Evolutionary conservation across 2,329 filamentous ascomycete species (phyloP).

Genomic region (Botrytis medusae): DNA sequence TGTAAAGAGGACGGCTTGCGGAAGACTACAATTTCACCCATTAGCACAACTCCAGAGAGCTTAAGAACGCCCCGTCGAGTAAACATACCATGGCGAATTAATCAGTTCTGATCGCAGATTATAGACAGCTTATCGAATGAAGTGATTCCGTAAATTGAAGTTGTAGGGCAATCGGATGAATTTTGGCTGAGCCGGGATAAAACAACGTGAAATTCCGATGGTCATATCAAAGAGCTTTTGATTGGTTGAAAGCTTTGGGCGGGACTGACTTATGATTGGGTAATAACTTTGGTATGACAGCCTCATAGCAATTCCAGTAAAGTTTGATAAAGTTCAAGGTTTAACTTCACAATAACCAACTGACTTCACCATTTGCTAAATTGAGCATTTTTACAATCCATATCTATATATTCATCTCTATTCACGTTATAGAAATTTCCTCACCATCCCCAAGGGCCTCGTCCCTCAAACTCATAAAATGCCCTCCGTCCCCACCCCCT

Average conservation of each 20-base stretch:
- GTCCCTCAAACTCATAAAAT: slow-evolving; percentile 31
- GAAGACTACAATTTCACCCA: slow-evolving; percentile 3
- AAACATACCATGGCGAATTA: slow-evolving; percentile 19
- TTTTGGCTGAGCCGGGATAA: slow-evolving; percentile 21
- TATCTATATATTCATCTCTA: background rate
- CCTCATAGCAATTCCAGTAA: slow-evolving; percentile 9
- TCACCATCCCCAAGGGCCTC: background rate
- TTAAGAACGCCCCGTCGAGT: too few species aligned
- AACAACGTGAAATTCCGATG: slow-evolving; percentile 20
- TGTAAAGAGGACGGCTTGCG: slow-evolving; percentile 36
- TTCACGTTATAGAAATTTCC: background rate
- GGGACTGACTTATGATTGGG: background rate
- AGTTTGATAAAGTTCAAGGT: background rate
- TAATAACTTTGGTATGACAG: background rate
- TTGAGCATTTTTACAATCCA: background rate
- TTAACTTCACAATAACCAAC: background rate
- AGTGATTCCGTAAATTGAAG: slow-evolving; percentile 16
- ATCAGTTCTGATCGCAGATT: slow-evolving; percentile 15
- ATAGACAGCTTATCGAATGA: slow-evolving; percentile 14
- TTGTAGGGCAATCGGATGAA: slow-evolving; percentile 14
- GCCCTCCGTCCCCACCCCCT: slow-evolving; percentile 46
- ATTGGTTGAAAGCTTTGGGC: slow-evolving; percentile 1
- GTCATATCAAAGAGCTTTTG: slow-evolving; percentile 17
- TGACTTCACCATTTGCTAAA: too few species aligned
- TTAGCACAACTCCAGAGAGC: background rate